Evolutionary conservation across 495 filamentous ascomycete genomes (phyloP).

Genomic region (Penicillium crystallinum): DNA sequence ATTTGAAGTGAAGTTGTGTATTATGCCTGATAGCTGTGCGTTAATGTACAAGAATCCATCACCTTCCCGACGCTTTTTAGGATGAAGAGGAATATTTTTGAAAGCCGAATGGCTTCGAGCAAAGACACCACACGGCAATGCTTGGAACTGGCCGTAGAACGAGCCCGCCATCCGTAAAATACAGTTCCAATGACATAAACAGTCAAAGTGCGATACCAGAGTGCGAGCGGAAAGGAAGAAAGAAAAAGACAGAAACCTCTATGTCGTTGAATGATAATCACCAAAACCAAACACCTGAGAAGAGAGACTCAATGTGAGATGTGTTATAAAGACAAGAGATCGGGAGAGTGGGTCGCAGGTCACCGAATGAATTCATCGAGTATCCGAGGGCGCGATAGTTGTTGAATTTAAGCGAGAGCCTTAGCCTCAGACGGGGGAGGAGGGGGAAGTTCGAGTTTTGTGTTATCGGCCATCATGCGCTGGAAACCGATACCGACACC

Average conservation of each 20-base stretch:
- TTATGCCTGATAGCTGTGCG: constrained; percentile 37
- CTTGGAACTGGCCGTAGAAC: not conserved
- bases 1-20: constrained; percentile 22
- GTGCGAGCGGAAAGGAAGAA: constrained; percentile 18
- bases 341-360: constrained; percentile 11
- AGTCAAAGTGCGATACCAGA: not conserved
- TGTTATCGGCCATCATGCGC: constrained; percentile 90
- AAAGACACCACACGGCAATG: not conserved
- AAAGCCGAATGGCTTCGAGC: not conserved
- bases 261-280: constrained; percentile 39
- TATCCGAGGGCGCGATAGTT: not conserved
- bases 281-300: constrained; percentile 43
- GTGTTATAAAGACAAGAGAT: constrained; percentile 30
- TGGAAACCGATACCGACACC: constrained; percentile 97
- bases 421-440: constrained; percentile 38
- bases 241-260: constrained; percentile 33
- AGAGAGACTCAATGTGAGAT: constrained; percentile 37
- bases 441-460: constrained; percentile 65
- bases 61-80: not conserved
- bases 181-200: not conserved
- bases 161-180: constrained; percentile 1
- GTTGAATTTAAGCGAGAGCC: constrained; percentile 35
- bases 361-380: constrained; percentile 4
- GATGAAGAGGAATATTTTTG: not conserved
- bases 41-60: constrained; percentile 35